A percentile compares a stretch with the other conserved stretches of the same genome.
Evolutionary conservation across 2,329 filamentous ascomycete species (phyloP).

Genomic region (Lecanicillium sp.): DNA sequence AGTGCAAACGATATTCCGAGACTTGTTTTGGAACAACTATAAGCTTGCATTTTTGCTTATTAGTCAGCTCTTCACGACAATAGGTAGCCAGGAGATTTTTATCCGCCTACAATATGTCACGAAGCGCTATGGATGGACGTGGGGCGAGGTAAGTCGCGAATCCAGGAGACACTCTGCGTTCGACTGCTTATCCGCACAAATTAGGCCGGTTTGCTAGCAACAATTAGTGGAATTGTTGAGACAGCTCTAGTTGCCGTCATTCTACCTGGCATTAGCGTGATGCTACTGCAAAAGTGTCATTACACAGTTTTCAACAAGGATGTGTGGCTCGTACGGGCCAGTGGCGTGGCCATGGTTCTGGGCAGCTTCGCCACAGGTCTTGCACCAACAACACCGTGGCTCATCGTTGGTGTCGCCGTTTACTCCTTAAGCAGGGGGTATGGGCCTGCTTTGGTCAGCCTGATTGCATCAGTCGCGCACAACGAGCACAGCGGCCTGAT

Average conservation of each 20-base stretch:
- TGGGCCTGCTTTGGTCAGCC: conserved; percentile 2
- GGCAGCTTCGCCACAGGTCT: neutral
- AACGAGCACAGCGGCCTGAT: conserved; percentile 1
- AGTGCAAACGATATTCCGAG: no score
- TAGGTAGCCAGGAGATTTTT: neutral
- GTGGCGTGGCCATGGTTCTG: neutral
- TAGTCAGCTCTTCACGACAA: neutral
- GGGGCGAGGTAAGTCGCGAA: neutral
- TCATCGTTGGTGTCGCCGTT: conserved; percentile 1
- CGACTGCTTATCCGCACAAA: no score
- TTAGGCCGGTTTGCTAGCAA: neutral
- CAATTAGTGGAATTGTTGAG: neutral
- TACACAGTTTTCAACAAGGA: neutral
- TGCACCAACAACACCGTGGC: neutral
- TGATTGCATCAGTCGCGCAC: conserved; percentile 1
- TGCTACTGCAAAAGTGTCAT: neutral
- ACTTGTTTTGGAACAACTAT: neutral
- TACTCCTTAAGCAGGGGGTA: conserved; percentile 5
- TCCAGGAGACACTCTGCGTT: no score
- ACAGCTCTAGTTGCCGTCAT: neutral
- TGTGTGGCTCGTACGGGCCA: neutral
- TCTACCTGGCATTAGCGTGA: neutral
- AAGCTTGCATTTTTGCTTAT: neutral
- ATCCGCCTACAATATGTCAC: neutral
- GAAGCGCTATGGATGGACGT: neutral